Base-by-base conservation (phyloP, 148 eudicot species). In the Camellia lanceoleosa region DNA sequence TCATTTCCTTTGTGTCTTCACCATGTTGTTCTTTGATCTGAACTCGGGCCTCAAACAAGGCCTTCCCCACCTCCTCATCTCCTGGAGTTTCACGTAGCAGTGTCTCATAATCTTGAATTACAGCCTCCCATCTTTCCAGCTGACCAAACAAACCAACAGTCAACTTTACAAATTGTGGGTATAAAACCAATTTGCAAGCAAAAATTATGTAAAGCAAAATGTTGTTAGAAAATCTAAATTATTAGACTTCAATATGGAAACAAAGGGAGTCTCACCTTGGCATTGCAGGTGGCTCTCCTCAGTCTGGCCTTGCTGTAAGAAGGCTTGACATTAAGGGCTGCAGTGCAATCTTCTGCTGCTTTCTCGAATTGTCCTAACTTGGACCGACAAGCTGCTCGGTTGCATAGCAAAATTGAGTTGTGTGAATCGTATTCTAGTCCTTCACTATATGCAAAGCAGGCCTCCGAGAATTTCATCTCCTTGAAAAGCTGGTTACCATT, bases 301-400 rank as follows among this genome's bases (percentile, higher is more conserved):
- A 89, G 74, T 80, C 92, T 91, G 59, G 93, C 97, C 84, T 89
- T 93, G 44, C 82, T 84, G 76, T 91, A 93, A 13, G 87, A 84
- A 86, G 97, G 97, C 65, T 80, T 81, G 2, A 91, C 72, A 61
- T 7, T 71, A 58, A 93, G 93, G 72, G 93, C 94, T n/a, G 82
- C 70, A 7, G 83, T 85, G 77, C 93, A 91, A 78, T 93, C 97
- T 62, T 93, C 93, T 3, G 89, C 62, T 13, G 91, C 90, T 73
- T 90, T 89, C 84, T 93, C 94, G 7, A 83, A 91, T 70, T 86
- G 92, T 47, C 93, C 86, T 74, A 89, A 67, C 82, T 89, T 91
- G 55, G 83, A 83, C 46, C 90, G 81, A 79, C 94, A 89, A 66
- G 93, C 94, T 73, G 94, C 94, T 80, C 94, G 66, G 80, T 93